These are phyloP conservation scores for Lentithecium fluviatile DNA, from an alignment of 495 filamentous ascomycete genomes.

Conservation along the genomic window DNA sequence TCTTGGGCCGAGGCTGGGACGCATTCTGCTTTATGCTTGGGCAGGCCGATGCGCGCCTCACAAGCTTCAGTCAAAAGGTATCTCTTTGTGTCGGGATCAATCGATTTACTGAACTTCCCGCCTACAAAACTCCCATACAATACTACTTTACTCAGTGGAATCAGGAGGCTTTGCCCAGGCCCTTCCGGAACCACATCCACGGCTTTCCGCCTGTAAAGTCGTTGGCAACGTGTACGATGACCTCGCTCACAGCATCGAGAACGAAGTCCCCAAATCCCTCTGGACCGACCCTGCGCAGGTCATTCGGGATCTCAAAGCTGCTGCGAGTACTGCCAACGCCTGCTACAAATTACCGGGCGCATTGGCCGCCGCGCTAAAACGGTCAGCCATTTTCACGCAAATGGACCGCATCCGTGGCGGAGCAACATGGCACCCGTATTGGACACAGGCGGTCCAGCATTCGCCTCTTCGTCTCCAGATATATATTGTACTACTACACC, in stretches of 20 bases:
- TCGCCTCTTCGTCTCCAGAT: too few relatives aligned
- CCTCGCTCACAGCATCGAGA: background rate
- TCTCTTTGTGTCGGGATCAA: background rate
- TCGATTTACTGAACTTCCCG: background rate
- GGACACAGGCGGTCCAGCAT: background rate
- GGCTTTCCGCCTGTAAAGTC: conserved; percentile 5
- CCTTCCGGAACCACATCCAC: background rate
- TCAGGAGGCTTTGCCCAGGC: conserved; percentile 2
- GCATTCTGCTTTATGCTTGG: conserved; percentile 1
- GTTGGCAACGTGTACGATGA: background rate
- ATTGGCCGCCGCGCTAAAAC: background rate
- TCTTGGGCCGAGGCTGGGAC: conserved; percentile 11
- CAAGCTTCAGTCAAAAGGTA: too few relatives aligned
- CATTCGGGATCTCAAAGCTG: background rate
- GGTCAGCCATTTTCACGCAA: background rate
- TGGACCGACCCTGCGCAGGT: background rate
- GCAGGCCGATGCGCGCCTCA: background rate
- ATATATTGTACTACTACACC: too few relatives aligned
- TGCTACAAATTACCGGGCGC: background rate
- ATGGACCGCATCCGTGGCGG: background rate
- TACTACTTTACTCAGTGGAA: conserved; percentile 6
- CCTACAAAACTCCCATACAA: background rate
- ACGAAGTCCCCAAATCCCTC: background rate
- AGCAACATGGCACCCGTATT: background rate
- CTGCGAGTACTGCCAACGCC: background rate